Evolutionary conservation across 1,284 basidiomycete genomes (phyloP), one percentile per base, ranked within the genome.

Genomic region (Hymenochaete sp.): DNA sequence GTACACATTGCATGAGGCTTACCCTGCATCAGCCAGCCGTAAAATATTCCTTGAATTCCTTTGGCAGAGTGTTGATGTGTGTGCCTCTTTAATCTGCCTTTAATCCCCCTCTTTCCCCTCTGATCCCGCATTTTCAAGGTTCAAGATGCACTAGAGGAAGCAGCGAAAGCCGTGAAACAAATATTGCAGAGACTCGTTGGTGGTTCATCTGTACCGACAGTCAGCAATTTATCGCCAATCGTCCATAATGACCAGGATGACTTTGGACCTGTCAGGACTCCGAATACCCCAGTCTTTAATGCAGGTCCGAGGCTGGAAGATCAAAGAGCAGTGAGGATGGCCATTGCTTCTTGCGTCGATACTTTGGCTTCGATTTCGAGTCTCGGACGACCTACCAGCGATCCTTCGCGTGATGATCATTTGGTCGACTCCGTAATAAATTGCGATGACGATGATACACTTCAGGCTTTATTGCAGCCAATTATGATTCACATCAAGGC

Each of bases 61-160:
- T 21, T 86, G 86, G 73, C 71, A 72, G 44, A 75, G 69, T 49
- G 52, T 64, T 37, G 82, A 85, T 55, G 85, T 86, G 53, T 52
- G 73, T 66, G 1, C 25, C 38, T 40, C 25, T 28, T 44, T 35
- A n/a, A n/a, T 22, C 27, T 18, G 11, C 11, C 14, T 46, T 22
- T 9, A 18, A 40, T 13, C 33, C 39, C n/a, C n/a, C 21, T 26
- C n/a, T 38, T 41, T n/a, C 38, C 42, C 37, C 16, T 27, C 14
- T 22, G 24, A 16, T 31, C 13, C 37, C 3, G 7, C 26, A 14
- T 42, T 5, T 8, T 6, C 32, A 35, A 85, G 82, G 67, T 77
- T 25, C 77, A 80, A 58, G 73, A 75, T 48, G 59, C 66, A 6
- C 74, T 83, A 43, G 53, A 51, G 4, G 53, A 55, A 3, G 54